phyloP scores from a whole-genome alignment of 1,139 yeast genomes.

The Sugiyamaella japonica region DNA sequence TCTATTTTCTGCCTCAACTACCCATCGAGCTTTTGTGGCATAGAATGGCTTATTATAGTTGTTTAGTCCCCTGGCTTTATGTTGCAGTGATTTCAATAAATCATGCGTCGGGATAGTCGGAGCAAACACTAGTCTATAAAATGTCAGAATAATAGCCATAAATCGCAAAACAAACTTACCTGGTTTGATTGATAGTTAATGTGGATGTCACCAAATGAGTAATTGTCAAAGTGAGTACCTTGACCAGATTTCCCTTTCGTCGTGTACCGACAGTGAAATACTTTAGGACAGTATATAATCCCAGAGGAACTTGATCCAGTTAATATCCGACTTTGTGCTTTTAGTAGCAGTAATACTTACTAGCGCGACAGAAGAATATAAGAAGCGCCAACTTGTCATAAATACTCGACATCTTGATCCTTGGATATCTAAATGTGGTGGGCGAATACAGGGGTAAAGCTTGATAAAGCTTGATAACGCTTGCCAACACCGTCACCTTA shows the following conservation, averaged over 20 bases:
- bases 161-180: slow-evolving; percentile 6
- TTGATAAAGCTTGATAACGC: too few species aligned
- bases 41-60: slow-evolving; percentile 13
- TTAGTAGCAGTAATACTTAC: slow-evolving; percentile 1
- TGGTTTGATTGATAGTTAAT: slow-evolving; percentile 15
- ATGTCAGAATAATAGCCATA: background rate
- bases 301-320: slow-evolving; percentile 4
- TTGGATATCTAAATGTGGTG: background rate
- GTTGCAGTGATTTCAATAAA: slow-evolving; percentile 10
- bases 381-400: slow-evolving; percentile 6
- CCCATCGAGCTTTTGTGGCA: slow-evolving; percentile 24
- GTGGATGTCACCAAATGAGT: slow-evolving; percentile 14
- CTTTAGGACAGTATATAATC: slow-evolving; percentile 11
- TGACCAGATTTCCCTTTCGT: slow-evolving; percentile 17
- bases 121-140: slow-evolving; percentile 12
- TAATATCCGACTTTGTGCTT: background rate
- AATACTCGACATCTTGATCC: background rate
- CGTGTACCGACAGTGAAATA: slow-evolving; percentile 16
- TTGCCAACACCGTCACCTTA: too few species aligned
- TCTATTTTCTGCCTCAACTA: slow-evolving; percentile 31
- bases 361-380: slow-evolving; percentile 4
- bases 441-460: background rate
- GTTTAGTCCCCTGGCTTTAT: slow-evolving; percentile 10
- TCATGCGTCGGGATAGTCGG: slow-evolving; percentile 11
- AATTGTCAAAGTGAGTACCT: slow-evolving; percentile 15